phyloP scores from a whole-genome alignment of 306 rosid genomes.

The Psophocarpus tetragonolobus region DNA sequence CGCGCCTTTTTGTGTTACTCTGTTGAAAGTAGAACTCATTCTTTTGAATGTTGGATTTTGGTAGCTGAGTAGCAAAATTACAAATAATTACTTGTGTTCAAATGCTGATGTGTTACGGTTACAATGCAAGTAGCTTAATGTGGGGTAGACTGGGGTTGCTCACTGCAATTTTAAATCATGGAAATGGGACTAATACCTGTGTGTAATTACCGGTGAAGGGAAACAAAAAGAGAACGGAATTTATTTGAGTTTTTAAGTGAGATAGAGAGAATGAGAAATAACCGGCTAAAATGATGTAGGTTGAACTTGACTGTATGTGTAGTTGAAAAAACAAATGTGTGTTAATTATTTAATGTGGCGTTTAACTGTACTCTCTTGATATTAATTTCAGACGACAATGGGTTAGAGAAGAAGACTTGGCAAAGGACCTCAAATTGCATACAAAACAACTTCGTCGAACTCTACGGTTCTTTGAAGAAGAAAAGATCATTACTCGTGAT shows the following conservation, averaged over 20 bases:
- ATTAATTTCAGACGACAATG: constrained; percentile 73
- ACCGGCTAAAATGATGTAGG: neutral
- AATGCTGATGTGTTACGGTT: neutral
- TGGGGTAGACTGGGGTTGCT: neutral
- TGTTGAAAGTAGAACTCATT: neutral
- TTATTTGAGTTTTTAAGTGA: constrained; percentile 3
- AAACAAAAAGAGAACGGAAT: neutral
- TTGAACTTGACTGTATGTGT: neutral
- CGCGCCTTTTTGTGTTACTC: neutral
- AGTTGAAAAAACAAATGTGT: neutral
- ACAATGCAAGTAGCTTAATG: neutral
- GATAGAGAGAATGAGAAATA: neutral
- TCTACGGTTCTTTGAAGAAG: constrained; percentile 86
- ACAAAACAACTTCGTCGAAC: constrained; percentile 90
- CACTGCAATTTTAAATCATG: neutral
- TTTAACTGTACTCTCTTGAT: neutral
- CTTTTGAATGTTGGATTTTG: neutral
- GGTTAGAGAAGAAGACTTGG: constrained; percentile 97
- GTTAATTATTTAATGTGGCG: constrained; percentile 14
- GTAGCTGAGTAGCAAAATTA: neutral
- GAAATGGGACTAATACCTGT: neutral
- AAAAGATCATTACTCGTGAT: constrained; percentile 86
- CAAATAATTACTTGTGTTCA: neutral
- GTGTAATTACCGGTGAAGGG: neutral
- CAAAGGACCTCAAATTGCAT: constrained; percentile 92